Evolutionary conservation across 805 yeast species (phyloP).

Genomic region (Brettanomyces anomalus): DNA sequence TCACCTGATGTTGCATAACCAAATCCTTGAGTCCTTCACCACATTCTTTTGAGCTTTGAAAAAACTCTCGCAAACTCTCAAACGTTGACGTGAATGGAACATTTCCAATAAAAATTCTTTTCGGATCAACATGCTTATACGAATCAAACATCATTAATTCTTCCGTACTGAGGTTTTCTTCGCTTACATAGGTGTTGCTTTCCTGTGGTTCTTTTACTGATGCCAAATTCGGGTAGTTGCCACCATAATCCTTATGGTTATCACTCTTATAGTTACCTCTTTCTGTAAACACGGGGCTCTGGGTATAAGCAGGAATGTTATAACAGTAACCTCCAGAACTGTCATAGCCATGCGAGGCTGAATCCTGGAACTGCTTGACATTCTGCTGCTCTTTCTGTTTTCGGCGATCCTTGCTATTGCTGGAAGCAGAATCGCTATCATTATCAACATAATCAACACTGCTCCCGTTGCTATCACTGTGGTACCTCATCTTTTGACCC

Average conservation of each 20-base stretch:
- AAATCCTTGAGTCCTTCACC: background rate
- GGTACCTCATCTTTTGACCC: too few relatives aligned
- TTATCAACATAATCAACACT: too few relatives aligned
- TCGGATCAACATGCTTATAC: slow-evolving; percentile 30
- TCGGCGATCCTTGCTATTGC: too few relatives aligned
- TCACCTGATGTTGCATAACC: slow-evolving; percentile 12
- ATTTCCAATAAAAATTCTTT: slow-evolving; percentile 46
- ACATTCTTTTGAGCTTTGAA: background rate
- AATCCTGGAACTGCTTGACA: too few relatives aligned
- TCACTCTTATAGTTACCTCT: background rate
- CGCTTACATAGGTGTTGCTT: slow-evolving; percentile 3
- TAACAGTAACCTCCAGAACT: too few relatives aligned
- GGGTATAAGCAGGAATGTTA: too few relatives aligned
- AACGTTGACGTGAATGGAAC: slow-evolving; percentile 34
- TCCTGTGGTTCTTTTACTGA: too few relatives aligned
- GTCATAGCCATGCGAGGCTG: too few relatives aligned
- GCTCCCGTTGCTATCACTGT: too few relatives aligned
- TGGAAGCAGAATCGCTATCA: too few relatives aligned
- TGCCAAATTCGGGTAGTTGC: background rate
- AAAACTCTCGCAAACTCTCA: slow-evolving; percentile 1
- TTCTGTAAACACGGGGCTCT: too few relatives aligned
- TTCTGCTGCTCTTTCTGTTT: too few relatives aligned
- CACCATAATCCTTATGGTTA: background rate
- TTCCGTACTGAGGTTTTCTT: slow-evolving; percentile 15
- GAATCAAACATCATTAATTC: slow-evolving; percentile 16